phyloP scores from a whole-genome alignment of 345 rosid species.

The Theobroma cacao region DNA sequence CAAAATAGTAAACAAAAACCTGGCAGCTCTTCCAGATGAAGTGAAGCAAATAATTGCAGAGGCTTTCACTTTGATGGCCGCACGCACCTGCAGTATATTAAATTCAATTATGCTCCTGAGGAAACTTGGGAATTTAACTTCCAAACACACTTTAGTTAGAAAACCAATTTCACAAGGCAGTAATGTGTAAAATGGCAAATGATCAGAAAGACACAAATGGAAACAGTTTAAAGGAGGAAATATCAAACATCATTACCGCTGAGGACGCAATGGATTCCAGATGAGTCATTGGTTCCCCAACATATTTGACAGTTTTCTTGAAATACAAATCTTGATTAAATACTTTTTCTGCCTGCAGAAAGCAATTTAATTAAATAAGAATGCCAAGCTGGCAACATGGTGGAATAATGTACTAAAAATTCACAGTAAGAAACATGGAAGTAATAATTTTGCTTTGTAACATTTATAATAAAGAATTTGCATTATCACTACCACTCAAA shows the following conservation, averaged over 20 bases:
- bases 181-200: too few relatives aligned
- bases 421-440: neutral
- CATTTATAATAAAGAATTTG: neutral
- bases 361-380: conserved; percentile 8
- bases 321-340: conserved; percentile 88
- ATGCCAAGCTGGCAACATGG: neutral
- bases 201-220: neutral
- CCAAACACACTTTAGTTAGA: neutral
- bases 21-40: conserved; percentile 80
- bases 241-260: conserved; percentile 53
- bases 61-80: conserved; percentile 82
- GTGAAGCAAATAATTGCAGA: conserved; percentile 78
- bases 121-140: neutral
- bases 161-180: neutral
- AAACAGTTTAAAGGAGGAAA: neutral
- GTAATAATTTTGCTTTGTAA: neutral
- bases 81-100: conserved; percentile 47
- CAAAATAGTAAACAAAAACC: conserved; percentile 29
- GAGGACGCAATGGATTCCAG: conserved; percentile 97
- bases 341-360: conserved; percentile 89
- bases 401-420: neutral
- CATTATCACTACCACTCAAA: neutral
- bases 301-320: conserved; percentile 85
- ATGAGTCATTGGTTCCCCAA: conserved; percentile 96
- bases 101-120: neutral